Conservation (phyloP, 805 yeast genomes). For the Kodamaea nitidulidarum region DNA sequence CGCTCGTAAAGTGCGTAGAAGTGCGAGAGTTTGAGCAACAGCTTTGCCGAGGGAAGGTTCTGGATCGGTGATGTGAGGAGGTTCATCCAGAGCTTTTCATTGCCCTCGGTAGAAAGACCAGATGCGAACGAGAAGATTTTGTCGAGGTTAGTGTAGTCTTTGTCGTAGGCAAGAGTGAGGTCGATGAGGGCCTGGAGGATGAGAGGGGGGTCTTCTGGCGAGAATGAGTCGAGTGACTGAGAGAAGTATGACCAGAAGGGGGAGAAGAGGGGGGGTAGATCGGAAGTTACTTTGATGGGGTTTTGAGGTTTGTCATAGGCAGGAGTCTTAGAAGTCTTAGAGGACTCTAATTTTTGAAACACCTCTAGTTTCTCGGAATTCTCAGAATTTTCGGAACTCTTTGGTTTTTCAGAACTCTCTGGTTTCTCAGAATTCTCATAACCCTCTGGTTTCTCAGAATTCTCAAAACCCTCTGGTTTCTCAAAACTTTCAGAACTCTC, state of each 20-base stretch:
- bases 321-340: too few relatives aligned
- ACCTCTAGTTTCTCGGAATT: background rate
- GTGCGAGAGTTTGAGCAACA: conserved; percentile 43
- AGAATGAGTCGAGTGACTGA: conserved; percentile 54
- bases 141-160: conserved; percentile 57
- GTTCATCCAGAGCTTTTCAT: conserved; percentile 36
- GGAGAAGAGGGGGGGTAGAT: conserved; percentile 43
- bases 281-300: background rate
- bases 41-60: conserved; percentile 36
- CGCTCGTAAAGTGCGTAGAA: conserved; percentile 51
- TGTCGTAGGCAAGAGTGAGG: conserved; percentile 61
- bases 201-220: conserved; percentile 60
- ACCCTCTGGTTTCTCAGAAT: background rate
- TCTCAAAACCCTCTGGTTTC: background rate
- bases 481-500: background rate
- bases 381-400: background rate
- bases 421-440: background rate
- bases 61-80: conserved; percentile 49
- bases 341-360: too few relatives aligned
- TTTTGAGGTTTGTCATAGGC: conserved; percentile 18
- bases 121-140: conserved; percentile 55
- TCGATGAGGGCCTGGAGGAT: conserved; percentile 64
- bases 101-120: conserved; percentile 22
- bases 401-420: background rate
- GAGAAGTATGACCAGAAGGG: conserved; percentile 64